Percentiles rank a stretch among this genome's conserved stretches.
These are phyloP conservation scores for Leavenworthia alabamica DNA, from an alignment of 345 rosid genomes.

Conservation along the genomic window DNA sequence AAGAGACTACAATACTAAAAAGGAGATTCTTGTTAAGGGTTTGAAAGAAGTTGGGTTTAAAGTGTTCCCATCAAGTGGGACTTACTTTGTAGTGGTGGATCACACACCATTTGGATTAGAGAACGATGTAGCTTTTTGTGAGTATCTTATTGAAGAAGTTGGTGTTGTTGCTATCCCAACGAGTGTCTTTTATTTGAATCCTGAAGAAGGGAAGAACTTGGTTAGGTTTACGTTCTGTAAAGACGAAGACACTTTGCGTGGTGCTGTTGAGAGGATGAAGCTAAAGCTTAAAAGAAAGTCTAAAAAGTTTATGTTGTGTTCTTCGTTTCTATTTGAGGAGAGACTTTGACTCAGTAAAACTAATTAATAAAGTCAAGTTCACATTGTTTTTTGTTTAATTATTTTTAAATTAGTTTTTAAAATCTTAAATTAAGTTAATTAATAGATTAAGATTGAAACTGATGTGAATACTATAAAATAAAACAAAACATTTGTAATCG, in stretches of 20 bases:
- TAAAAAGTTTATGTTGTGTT: too few relatives aligned
- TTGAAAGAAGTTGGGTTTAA: constrained; percentile 76
- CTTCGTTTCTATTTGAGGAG: constrained; percentile 13
- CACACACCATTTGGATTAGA: constrained; percentile 83
- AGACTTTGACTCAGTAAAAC: constrained; percentile 13
- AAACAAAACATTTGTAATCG: neutral
- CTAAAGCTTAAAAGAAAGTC: constrained; percentile 59
- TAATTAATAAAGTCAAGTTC: neutral
- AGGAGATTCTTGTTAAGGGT: constrained; percentile 76
- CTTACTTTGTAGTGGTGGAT: constrained; percentile 83
- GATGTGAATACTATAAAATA: constrained; percentile 16
- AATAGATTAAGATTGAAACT: neutral
- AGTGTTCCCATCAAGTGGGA: constrained; percentile 88
- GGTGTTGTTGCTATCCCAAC: constrained; percentile 95
- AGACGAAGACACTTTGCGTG: constrained; percentile 79
- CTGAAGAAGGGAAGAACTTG: constrained; percentile 88
- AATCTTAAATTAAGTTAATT: neutral
- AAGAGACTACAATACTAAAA: constrained; percentile 72
- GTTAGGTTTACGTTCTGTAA: constrained; percentile 94
- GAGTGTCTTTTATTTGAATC: constrained; percentile 81
- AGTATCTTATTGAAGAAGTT: constrained; percentile 85
- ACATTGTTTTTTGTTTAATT: neutral
- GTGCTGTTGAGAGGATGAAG: constrained; percentile 87
- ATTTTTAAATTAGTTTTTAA: neutral
- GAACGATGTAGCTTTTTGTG: constrained; percentile 76